These are phyloP conservation scores for Combretum micranthum DNA, from an alignment of 345 rosid species.

Conservation along the genomic window DNA sequence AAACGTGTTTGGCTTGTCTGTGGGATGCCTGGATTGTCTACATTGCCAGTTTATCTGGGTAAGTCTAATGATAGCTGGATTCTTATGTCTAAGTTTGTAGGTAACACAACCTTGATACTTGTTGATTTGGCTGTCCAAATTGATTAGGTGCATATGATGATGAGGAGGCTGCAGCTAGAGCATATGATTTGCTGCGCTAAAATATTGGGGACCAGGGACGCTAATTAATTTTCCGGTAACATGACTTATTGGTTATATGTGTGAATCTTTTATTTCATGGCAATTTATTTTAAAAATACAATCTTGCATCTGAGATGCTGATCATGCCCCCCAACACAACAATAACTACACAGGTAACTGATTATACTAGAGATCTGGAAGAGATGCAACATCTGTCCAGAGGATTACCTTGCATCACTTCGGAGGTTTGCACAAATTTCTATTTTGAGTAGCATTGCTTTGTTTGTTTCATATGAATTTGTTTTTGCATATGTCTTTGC, in stretches of 20 bases:
- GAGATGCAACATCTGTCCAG: constrained; percentile 96
- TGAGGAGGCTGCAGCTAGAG: constrained; percentile 99
- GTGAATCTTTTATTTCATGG: too few species aligned
- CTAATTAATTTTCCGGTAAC: constrained; percentile 95
- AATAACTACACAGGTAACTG: constrained; percentile 56
- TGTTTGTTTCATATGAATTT: constrained; percentile 10
- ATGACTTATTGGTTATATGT: not conserved
- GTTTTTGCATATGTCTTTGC: constrained; percentile 14
- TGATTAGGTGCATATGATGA: constrained; percentile 94
- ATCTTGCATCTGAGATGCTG: not conserved
- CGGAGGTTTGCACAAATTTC: constrained; percentile 54
- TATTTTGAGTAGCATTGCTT: constrained; percentile 5
- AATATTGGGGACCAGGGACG: constrained; percentile 99
- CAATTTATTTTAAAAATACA: not conserved
- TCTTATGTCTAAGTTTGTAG: not conserved
- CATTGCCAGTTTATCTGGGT: constrained; percentile 86
- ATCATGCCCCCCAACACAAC: constrained; percentile 3
- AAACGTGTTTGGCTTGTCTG: constrained; percentile 23
- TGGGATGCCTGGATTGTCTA: constrained; percentile 10
- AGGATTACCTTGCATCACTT: constrained; percentile 92
- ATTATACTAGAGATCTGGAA: constrained; percentile 90
- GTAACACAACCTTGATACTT: not conserved
- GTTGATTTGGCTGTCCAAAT: constrained; percentile 1
- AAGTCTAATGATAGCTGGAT: constrained; percentile 17
- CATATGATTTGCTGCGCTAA: constrained; percentile 95